Evolutionary conservation across 177 flowering plant species (phyloP).

Genomic region (Tripterygium wilfordii): DNA sequence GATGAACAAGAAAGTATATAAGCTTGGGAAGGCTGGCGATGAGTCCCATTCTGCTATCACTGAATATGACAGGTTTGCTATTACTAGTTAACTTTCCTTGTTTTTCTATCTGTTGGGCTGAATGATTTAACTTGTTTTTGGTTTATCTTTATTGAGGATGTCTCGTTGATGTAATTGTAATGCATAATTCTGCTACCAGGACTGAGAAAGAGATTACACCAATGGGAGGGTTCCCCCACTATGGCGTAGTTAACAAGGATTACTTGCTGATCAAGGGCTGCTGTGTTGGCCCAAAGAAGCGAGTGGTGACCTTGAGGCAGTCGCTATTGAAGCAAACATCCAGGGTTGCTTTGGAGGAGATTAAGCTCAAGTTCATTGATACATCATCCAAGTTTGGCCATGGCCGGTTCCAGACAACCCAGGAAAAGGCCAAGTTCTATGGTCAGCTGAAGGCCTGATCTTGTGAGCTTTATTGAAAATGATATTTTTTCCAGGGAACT

Average conservation of each 20-base stretch:
- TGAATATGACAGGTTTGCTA: slow-evolving; percentile 36
- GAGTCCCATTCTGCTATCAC: slow-evolving; percentile 42
- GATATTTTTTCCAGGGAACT: no score
- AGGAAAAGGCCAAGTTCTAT: slow-evolving; percentile 37
- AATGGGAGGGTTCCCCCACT: slow-evolving; percentile 48
- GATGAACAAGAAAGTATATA: slow-evolving; percentile 42
- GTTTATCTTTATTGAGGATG: no score
- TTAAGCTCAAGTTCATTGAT: slow-evolving; percentile 42
- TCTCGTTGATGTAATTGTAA: no score
- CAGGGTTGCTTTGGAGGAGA: slow-evolving; percentile 30
- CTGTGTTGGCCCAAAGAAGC: slow-evolving; percentile 43
- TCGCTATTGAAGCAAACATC: slow-evolving; percentile 36
- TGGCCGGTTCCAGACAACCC: slow-evolving; percentile 37
- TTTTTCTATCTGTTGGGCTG: not conserved
- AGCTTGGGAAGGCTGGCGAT: slow-evolving; percentile 33
- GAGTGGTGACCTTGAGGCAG: slow-evolving; percentile 40
- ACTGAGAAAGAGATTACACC: slow-evolving; percentile 47
- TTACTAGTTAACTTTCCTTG: no score
- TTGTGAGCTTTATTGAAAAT: no score
- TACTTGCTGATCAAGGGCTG: slow-evolving; percentile 40
- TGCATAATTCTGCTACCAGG: no score
- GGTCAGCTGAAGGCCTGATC: slow-evolving; percentile 27
- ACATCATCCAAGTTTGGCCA: slow-evolving; percentile 46
- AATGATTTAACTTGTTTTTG: no score
- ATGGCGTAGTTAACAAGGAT: slow-evolving; percentile 43